Base-by-base conservation (phyloP, 306 rosid genomes). In the Calophaca sinica region DNA sequence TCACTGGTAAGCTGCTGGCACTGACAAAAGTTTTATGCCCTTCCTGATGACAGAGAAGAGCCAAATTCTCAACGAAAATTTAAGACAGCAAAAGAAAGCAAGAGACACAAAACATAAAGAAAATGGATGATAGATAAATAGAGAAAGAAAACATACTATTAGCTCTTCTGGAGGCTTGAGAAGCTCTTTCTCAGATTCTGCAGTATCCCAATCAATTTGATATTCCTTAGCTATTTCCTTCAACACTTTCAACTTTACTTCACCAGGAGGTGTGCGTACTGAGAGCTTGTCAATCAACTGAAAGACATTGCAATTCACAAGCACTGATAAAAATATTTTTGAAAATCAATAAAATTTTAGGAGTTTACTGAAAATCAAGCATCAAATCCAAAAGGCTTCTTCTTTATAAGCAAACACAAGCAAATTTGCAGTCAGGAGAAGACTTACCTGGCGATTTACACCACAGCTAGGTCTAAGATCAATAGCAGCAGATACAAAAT, bases 201-300 rank as follows among this genome's bases (percentile, higher is more conserved):
- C 48, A 45, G 93, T 86, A 64, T 94, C 97, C 99, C 99, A 94
- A 46, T 86, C 96, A 75, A 92, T 71, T 79, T 88, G 89, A 85
- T 86, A 72, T 73, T 94, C 99, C 83, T 90, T 94, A 0, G 99
- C 99, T 72, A 94, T 91, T 72, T 96, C 99, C 87, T 96, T 92
- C 90, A 96, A 49, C 70, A 89, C 81, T 69, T 92, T 92, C 81
- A 96, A 75, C 80, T 96, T 96, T 12, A 85, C 86, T 84, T 89
- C 90, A n/a, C 87, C 87, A 1, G 85, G 78, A 38, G 87, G 87
- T n/a, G 93, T 89, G 88, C 96, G 90, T 46, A 96, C 97, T 0
- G 99, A 96, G 78, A 96, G 99, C 84, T 96, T 96, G 84, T 96
- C 99, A 13, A 96, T 92, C 68, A 96, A 87, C 99, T 96, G 72